Evolutionary conservation across 73 alveolate genomes (phyloP).

Genomic region (Paramecium octaurelia): DNA sequence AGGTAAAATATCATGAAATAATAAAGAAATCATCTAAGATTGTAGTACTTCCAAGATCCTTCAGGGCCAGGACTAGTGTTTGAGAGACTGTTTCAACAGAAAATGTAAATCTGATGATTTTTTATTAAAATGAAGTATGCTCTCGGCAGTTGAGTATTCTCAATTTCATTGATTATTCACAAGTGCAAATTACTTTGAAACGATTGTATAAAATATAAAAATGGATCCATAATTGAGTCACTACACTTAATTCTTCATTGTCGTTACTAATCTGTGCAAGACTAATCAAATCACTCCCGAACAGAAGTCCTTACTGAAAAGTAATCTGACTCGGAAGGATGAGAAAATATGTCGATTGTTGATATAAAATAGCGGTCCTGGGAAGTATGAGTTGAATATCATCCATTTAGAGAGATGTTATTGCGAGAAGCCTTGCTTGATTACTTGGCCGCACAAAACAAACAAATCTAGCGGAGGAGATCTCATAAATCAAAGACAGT

Average conservation of each 20-base stretch:
- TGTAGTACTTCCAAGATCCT: neutral
- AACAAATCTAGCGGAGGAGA: neutral
- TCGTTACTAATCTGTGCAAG: slow-evolving; percentile 16
- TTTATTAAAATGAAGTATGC: neutral
- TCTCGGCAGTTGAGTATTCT: neutral
- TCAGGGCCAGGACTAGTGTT: neutral
- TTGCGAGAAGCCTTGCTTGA: slow-evolving; percentile 6
- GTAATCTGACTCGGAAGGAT: neutral
- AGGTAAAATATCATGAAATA: neutral
- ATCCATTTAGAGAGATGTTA: neutral
- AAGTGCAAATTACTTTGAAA: slow-evolving; percentile 1
- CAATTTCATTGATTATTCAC: neutral
- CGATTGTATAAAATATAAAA: neutral
- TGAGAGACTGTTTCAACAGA: slow-evolving; percentile 19
- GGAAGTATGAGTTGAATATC: neutral
- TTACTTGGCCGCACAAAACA: neutral
- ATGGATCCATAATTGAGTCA: slow-evolving; percentile 49
- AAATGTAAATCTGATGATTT: slow-evolving; percentile 3
- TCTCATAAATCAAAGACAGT: slow-evolving; percentile 35
- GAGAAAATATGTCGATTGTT: neutral
- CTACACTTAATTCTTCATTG: slow-evolving; percentile 44
- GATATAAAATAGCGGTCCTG: slow-evolving; percentile 30
- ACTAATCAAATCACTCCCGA: slow-evolving; percentile 32
- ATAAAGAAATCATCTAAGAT: neutral
- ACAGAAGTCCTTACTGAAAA: neutral